Percentiles rank a stretch among this genome's conserved stretches.
Evolutionary conservation across 2,329 filamentous ascomycete genomes (phyloP).

Genomic region (Mycosphaerella arachidis): DNA sequence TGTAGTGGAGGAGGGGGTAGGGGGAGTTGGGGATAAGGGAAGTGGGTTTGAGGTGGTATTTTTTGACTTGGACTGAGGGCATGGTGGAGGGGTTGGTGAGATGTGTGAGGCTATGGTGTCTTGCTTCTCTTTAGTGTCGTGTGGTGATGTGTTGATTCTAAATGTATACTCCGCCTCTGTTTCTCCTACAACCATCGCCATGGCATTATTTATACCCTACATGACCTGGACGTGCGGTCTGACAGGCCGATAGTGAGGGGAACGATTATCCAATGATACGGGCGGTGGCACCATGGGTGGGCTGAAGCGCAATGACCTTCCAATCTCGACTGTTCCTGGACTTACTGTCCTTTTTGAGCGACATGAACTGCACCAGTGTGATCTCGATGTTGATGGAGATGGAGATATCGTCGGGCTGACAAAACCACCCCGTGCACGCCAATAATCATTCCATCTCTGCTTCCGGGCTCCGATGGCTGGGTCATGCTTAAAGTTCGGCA

Average conservation of each 20-base stretch:
- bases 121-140: not conserved
- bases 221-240: not conserved
- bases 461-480: not conserved
- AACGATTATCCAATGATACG: not conserved
- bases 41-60: constrained; percentile 43
- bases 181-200: not conserved
- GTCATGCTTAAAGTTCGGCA: not conserved
- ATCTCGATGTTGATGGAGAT: not conserved
- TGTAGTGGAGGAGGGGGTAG: constrained; percentile 52
- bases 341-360: not conserved
- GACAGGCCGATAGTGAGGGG: not conserved
- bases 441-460: too few species aligned
- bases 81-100: not conserved
- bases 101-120: not conserved
- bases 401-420: not conserved
- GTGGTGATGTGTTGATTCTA: not conserved
- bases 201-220: not conserved
- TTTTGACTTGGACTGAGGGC: constrained; percentile 19
- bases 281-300: not conserved
- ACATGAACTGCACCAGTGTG: not conserved
- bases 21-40: constrained; percentile 50
- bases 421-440: not conserved
- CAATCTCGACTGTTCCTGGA: not conserved
- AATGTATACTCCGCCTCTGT: not conserved
- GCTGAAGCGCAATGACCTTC: not conserved